phyloP scores from a whole-genome alignment of 805 yeast genomes.

The Saturnispora bothae region DNA sequence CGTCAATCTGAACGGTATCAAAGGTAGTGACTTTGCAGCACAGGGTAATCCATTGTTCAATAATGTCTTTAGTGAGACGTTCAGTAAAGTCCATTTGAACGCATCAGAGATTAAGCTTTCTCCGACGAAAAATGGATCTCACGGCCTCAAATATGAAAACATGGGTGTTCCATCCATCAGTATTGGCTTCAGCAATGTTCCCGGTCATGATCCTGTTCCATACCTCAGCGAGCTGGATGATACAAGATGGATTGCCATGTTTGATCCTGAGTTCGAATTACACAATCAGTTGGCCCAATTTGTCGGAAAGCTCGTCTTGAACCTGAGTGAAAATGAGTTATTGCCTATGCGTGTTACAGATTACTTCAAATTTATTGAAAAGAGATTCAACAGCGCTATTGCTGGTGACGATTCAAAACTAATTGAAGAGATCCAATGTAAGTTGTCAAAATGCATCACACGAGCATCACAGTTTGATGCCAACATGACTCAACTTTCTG shows the following conservation, averaged over 20 bases:
- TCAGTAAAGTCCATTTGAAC: not conserved
- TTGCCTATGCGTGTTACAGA: conserved; percentile 36
- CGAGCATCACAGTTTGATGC: conserved; percentile 14
- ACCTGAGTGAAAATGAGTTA: conserved; percentile 48
- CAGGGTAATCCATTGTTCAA: conserved; percentile 50
- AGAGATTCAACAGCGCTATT: conserved; percentile 24
- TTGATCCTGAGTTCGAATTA: conserved; percentile 35
- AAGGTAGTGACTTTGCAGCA: conserved; percentile 39
- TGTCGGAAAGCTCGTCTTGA: conserved; percentile 44
- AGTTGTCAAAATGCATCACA: not conserved
- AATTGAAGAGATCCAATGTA: not conserved
- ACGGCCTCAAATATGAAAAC: not conserved
- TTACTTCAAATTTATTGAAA: conserved; percentile 35
- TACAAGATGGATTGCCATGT: conserved; percentile 40
- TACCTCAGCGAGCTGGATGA: conserved; percentile 50
- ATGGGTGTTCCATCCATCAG: conserved; percentile 53
- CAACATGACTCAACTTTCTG: conserved; percentile 30
- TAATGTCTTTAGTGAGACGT: conserved; percentile 31
- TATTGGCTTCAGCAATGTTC: conserved; percentile 32
- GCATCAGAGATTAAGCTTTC: not conserved
- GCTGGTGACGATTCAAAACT: conserved; percentile 20
- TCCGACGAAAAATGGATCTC: not conserved
- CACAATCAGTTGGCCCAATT: conserved; percentile 53
- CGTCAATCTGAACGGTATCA: conserved; percentile 43
- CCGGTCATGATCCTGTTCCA: conserved; percentile 37